Conservation (phyloP, 176 grass and related monocot species). For the Thalia dealbata region DNA sequence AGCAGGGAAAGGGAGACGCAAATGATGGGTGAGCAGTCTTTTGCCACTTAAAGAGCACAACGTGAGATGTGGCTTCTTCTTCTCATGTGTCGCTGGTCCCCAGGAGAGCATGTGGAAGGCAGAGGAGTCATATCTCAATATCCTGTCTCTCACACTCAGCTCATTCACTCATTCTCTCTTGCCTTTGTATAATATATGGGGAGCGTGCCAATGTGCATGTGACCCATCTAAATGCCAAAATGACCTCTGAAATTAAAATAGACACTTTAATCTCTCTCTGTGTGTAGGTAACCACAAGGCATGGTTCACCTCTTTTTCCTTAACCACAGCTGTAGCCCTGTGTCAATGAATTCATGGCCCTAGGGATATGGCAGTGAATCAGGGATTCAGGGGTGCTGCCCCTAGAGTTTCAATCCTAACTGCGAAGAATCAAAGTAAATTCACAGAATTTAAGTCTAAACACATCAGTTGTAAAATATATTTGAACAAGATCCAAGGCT, state of each 20-base stretch:
- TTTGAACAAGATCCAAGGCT: too few species aligned
- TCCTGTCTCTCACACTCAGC: not conserved
- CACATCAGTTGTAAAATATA: too few species aligned
- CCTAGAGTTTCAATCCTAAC: too few species aligned
- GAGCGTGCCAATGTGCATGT: not conserved
- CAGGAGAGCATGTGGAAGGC: not conserved
- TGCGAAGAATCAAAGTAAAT: too few species aligned
- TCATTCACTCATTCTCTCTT: too few species aligned
- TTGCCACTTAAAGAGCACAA: not conserved
- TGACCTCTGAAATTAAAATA: not conserved
- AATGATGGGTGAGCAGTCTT: constrained; percentile 1
- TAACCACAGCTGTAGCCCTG: not conserved
- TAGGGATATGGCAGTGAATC: too few species aligned
- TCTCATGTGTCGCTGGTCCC: not conserved
- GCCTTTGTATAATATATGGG: not conserved
- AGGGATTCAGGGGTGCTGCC: too few species aligned
- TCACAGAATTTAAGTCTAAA: too few species aligned
- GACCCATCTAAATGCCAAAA: not conserved
- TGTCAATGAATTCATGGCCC: too few species aligned
- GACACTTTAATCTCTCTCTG: too few species aligned
- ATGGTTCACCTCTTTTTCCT: not conserved
- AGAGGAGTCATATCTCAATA: not conserved
- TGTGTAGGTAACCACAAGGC: not conserved
- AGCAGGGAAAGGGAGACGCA: not conserved
- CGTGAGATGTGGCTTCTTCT: not conserved